phyloP scores from a whole-genome alignment of 768 basidiomycete species.

The Trametes meyenii region DNA sequence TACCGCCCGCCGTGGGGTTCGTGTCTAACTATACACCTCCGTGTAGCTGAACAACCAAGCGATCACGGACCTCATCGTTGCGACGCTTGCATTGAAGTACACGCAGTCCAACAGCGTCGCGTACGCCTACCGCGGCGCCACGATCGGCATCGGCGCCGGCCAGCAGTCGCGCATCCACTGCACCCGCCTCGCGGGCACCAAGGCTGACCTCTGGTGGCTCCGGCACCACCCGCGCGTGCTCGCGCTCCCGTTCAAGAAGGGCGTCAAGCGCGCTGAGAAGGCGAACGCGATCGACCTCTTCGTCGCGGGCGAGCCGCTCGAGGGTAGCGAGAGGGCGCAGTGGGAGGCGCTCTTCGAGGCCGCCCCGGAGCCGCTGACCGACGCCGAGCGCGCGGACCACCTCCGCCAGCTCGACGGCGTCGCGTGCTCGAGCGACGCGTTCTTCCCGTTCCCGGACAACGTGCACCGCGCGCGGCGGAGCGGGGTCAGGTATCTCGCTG shows the following conservation, averaged over 20 bases:
- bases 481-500: slow-evolving; percentile 90
- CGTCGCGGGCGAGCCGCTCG: slow-evolving; percentile 86
- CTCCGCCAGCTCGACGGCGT: slow-evolving; percentile 77
- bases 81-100: slow-evolving; percentile 96
- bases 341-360: slow-evolving; percentile 90
- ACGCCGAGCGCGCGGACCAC: slow-evolving; percentile 76
- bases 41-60: slow-evolving; percentile 75
- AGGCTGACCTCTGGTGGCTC: slow-evolving; percentile 99
- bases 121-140: slow-evolving; percentile 89
- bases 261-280: slow-evolving; percentile 96
- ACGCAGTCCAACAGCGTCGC: slow-evolving; percentile 99
- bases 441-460: slow-evolving; percentile 99
- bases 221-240: slow-evolving; percentile 95
- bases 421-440: slow-evolving; percentile 94
- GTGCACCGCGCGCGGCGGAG: slow-evolving; percentile 92
- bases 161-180: slow-evolving; percentile 99
- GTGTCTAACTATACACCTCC: slow-evolving; percentile 8
- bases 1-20: neutral
- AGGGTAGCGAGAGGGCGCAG: slow-evolving; percentile 85
- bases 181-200: slow-evolving; percentile 94
- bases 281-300: slow-evolving; percentile 98
- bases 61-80: slow-evolving; percentile 90
- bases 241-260: slow-evolving; percentile 93
- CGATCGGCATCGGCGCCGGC: slow-evolving; percentile 95
- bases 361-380: slow-evolving; percentile 63